Evolutionary conservation across 2,329 filamentous ascomycete genomes (phyloP), one percentile per base, ranked within the genome.

Genomic region (Fusarium sp.): DNA sequence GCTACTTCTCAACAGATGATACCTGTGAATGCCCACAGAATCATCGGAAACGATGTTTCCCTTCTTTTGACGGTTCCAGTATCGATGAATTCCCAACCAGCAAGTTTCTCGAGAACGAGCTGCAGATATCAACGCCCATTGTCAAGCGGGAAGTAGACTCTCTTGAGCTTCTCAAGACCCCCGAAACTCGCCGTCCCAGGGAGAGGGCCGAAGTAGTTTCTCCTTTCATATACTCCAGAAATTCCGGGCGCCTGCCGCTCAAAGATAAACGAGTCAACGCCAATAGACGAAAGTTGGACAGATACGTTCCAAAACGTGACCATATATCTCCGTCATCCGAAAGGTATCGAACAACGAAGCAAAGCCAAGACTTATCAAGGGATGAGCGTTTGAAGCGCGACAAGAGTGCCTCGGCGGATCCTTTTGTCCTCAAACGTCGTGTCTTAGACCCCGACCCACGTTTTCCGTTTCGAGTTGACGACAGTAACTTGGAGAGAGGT

Each of bases 261-360:
- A 45, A 48, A 39, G 51, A 56, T 25, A 67, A 43, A 46, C 56
- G 52, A 10, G 23, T 60, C 32, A 41, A 67, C 19, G 13, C 44
- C 32, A 62, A 65, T 19, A 51, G 57, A 13, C 73, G 71, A 10
- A 61, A 62, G 7, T 76, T 80, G 4, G 85, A 88, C 67, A 82
- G 86, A 46, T 88, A 87, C 66, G 78, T 88, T 6, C 83, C 85
- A 14, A 74, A 75, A 10, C 78, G 84, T 60, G 76, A 81, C 35
- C 63, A 71, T 15, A 61, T 65, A 1, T 75, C 77, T 19, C 73
- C 81, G 1, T 73, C 76, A 4, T 74, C 77, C 4, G 82, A 87
- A 52, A 82, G 80, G 49, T 85, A 83, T 62, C 80, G 78, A 47
- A 81, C 82, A 13, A 81, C 78, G 25, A 85, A 83, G 72, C 72